Percentiles rank a stretch among this genome's conserved stretches.
These are phyloP conservation scores for Brassica rapa DNA, from an alignment of 345 rosid genomes.

Conservation along the genomic window DNA sequence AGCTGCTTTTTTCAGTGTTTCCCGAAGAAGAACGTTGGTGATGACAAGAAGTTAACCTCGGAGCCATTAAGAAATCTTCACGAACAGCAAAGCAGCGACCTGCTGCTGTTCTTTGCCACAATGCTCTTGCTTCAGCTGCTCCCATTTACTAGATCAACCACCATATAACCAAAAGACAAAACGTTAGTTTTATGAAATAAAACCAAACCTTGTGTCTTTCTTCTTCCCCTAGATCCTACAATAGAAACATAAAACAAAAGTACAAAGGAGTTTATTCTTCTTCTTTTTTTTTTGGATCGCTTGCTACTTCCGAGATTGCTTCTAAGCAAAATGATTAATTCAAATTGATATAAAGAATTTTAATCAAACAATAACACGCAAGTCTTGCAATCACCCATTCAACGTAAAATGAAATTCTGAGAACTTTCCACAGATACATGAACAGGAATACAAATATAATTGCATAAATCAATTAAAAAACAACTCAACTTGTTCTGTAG, in stretches of 20 bases:
- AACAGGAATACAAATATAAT: neutral
- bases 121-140: conserved; percentile 86
- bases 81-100: conserved; percentile 80
- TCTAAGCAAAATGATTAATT: conserved; percentile 26
- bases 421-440: conserved; percentile 13
- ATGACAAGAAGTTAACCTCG: conserved; percentile 91
- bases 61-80: conserved; percentile 95
- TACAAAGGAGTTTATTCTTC: no score
- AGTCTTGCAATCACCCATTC: conserved; percentile 10
- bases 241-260: no score
- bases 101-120: conserved; percentile 80
- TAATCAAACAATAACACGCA: conserved; percentile 28
- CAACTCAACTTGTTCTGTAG: neutral
- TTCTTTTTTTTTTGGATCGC: neutral
- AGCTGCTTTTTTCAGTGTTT: conserved; percentile 47
- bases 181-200: neutral
- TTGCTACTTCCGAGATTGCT: conserved; percentile 35
- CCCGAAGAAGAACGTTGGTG: conserved; percentile 43
- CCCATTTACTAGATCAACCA: conserved; percentile 57
- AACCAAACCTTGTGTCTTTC: neutral
- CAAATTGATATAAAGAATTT: neutral
- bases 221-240: no score
- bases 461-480: neutral
- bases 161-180: neutral
- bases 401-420: neutral